A percentile compares a stretch with the other conserved stretches of the same genome.
Conservation (phyloP, 805 yeast genomes). For the Lipomyces orientalis region DNA sequence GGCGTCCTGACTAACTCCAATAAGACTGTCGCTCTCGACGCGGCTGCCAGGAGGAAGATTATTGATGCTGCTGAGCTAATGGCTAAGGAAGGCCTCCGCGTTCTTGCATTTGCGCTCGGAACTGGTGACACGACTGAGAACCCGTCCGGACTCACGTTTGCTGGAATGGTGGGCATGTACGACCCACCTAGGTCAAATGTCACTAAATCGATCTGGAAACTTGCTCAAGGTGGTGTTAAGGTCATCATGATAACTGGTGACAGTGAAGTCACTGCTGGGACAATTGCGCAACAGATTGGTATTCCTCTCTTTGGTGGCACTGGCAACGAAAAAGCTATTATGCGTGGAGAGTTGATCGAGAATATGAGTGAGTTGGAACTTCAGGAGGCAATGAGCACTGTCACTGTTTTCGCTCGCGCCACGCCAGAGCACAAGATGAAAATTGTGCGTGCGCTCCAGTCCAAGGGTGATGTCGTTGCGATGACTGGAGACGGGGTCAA, state of each 20-base stretch:
- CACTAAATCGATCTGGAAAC: slow-evolving; percentile 68
- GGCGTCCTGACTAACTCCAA: slow-evolving; percentile 64
- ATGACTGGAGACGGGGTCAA: slow-evolving; percentile 99
- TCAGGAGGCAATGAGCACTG: slow-evolving; percentile 72
- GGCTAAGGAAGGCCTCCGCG: slow-evolving; percentile 71
- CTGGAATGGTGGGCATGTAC: slow-evolving; percentile 92
- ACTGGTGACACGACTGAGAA: slow-evolving; percentile 39
- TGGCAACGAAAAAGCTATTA: slow-evolving; percentile 59
- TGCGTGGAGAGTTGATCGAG: slow-evolving; percentile 86
- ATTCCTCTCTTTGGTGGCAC: slow-evolving; percentile 66
- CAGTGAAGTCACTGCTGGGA: slow-evolving; percentile 81
- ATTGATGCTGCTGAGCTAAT: slow-evolving; percentile 66
- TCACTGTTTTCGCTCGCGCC: slow-evolving; percentile 94
- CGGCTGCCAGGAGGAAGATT: slow-evolving; percentile 55
- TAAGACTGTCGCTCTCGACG: slow-evolving; percentile 62
- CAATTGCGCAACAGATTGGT: slow-evolving; percentile 88
- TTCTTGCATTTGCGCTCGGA: slow-evolving; percentile 65
- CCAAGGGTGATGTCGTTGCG: slow-evolving; percentile 96
- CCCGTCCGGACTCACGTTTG: slow-evolving; percentile 73
- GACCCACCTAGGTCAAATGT: slow-evolving; percentile 97
- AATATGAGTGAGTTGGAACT: slow-evolving; percentile 72
- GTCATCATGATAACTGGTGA: slow-evolving; percentile 99
- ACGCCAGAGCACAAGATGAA: slow-evolving; percentile 92
- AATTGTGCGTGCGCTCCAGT: slow-evolving; percentile 86
- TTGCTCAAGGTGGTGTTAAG: slow-evolving; percentile 92